These are phyloP conservation scores for Clonostachys rosea DNA, from an alignment of 2,329 filamentous ascomycete species.

Conservation along the genomic window DNA sequence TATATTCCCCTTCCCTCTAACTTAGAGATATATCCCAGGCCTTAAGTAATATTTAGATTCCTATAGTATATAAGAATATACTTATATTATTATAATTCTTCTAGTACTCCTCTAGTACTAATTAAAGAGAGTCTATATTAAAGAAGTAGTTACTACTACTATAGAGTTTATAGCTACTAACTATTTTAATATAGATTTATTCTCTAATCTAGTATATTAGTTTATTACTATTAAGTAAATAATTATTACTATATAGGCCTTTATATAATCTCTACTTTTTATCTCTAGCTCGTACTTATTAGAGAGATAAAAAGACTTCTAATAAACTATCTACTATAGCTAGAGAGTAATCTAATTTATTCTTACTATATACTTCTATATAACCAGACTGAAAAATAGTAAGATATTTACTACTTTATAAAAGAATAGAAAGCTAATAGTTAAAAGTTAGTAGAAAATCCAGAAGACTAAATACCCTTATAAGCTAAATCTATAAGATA, in stretches of 20 bases:
- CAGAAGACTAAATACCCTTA: neutral
- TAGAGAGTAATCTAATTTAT: neutral
- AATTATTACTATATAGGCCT: neutral
- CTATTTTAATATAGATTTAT: conserved; percentile 1
- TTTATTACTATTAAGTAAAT: neutral
- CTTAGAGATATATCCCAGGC: neutral
- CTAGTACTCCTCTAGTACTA: neutral
- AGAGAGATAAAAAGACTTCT: neutral
- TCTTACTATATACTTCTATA: neutral
- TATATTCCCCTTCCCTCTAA: neutral
- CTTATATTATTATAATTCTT: neutral
- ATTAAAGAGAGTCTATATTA: neutral
- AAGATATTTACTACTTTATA: neutral
- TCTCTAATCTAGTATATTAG: conserved; percentile 1
- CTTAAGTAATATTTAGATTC: neutral
- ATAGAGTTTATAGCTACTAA: neutral
- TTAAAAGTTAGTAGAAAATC: neutral
- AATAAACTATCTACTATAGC: neutral
- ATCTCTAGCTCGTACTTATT: neutral
- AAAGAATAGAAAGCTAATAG: neutral
- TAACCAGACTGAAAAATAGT: neutral
- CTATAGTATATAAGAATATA: conserved; percentile 1
- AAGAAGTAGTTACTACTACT: neutral
- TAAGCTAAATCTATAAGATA: neutral
- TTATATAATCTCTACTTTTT: too few relatives aligned